Percentiles rank a stretch among this genome's conserved stretches.
Conservation (phyloP, 2,329 filamentous ascomycete genomes). For the Teratosphaeria nubilosa region DNA sequence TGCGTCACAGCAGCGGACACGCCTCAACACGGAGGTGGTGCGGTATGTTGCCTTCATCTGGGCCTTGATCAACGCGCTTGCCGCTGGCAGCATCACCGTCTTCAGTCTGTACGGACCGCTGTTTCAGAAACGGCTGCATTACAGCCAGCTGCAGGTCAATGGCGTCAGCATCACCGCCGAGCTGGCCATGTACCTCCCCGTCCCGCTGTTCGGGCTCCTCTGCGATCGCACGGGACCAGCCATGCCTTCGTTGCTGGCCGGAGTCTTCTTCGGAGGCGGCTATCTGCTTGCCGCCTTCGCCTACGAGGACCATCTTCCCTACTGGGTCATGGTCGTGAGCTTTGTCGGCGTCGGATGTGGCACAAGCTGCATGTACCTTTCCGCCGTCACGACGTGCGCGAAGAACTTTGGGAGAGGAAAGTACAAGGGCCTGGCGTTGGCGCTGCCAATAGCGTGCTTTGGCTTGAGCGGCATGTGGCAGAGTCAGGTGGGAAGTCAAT, state of each 20-base stretch:
- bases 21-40: constrained; percentile 42
- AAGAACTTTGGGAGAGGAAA: constrained; percentile 94
- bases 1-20: constrained; percentile 45
- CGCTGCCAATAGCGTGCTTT: constrained; percentile 83
- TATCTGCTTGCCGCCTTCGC: constrained; percentile 75
- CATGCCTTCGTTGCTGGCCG: constrained; percentile 63
- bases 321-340: constrained; percentile 71
- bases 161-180: constrained; percentile 78
- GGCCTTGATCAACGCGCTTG: constrained; percentile 57
- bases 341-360: constrained; percentile 76
- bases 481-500: constrained; percentile 71
- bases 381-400: constrained; percentile 85
- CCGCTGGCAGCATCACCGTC: constrained; percentile 82
- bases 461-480: constrained; percentile 93
- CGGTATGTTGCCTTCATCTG: constrained; percentile 49
- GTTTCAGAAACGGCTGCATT: constrained; percentile 76
- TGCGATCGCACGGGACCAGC: constrained; percentile 82
- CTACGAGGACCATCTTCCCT: constrained; percentile 62
- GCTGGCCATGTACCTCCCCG: constrained; percentile 82
- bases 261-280: constrained; percentile 63
- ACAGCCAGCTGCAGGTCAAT: constrained; percentile 88
- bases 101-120: constrained; percentile 91
- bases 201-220: constrained; percentile 77
- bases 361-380: constrained; percentile 81
- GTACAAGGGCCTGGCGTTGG: constrained; percentile 79